phyloP scores from a whole-genome alignment of 2,329 filamentous ascomycete species.

The Alternaria arborescens region DNA sequence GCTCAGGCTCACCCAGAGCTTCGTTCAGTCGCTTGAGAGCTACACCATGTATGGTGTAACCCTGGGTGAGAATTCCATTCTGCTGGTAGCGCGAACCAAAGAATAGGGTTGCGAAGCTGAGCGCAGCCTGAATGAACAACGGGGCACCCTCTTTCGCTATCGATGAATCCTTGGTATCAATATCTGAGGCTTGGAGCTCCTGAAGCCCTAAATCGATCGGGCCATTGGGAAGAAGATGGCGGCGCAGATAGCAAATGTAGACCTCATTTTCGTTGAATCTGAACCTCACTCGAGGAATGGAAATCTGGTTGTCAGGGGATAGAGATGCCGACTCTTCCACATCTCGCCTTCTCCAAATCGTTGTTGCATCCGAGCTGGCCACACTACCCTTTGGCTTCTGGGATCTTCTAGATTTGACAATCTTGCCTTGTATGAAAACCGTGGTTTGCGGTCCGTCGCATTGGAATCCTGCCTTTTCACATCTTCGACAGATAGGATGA shows the following conservation, averaged over 20 bases:
- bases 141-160: conserved; percentile 4
- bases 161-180: conserved; percentile 1
- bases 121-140: conserved; percentile 29
- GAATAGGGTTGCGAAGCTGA: conserved; percentile 37
- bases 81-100: conserved; percentile 37
- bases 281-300: not conserved
- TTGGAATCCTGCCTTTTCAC: conserved; percentile 30
- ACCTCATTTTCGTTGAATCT: conserved; percentile 29
- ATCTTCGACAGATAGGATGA: conserved; percentile 37
- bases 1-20: conserved; percentile 30
- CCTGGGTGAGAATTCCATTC: conserved; percentile 23
- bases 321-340: not conserved
- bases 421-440: conserved; percentile 37
- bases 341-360: conserved; percentile 4
- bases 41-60: conserved; percentile 35
- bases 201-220: conserved; percentile 34
- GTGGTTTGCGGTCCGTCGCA: conserved; percentile 38
- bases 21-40: conserved; percentile 36
- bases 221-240: conserved; percentile 29
- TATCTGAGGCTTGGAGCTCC: conserved; percentile 26
- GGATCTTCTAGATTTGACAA: conserved; percentile 37
- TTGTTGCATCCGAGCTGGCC: not conserved
- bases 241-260: conserved; percentile 37
- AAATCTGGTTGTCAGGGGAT: not conserved
- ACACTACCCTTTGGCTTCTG: conserved; percentile 2